Percentiles rank a stretch among this genome's conserved stretches.
Conservation (phyloP, 192 early-diverging fungal genomes). For the Linnemannia exigua region DNA sequence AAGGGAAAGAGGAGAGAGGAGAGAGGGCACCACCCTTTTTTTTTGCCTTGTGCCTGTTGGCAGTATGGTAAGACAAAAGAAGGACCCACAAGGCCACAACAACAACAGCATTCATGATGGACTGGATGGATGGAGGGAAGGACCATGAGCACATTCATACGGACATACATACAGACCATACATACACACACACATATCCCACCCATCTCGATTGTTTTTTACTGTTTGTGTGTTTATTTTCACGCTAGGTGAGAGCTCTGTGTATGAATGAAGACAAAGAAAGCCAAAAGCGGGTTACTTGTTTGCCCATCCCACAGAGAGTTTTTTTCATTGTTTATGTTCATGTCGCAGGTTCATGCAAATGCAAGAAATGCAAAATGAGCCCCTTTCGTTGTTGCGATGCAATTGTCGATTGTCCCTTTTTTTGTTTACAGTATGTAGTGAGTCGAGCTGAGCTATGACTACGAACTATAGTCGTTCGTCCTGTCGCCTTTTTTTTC, state of each 20-base stretch:
- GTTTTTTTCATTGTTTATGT: neutral
- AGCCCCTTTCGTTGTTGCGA: neutral
- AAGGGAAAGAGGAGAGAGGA: neutral
- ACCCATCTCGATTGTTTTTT: neutral
- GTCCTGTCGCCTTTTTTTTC: slow-evolving; percentile 7
- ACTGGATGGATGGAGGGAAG: neutral
- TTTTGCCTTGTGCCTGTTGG: neutral
- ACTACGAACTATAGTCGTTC: neutral
- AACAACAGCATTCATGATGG: neutral
- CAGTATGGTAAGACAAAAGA: slow-evolving; percentile 2
- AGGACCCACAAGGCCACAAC: neutral
- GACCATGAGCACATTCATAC: slow-evolving; percentile 1
- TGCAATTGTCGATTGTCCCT: slow-evolving; percentile 9
- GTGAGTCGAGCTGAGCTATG: neutral
- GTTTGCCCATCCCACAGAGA: neutral
- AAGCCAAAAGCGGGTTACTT: slow-evolving; percentile 10
- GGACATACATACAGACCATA: neutral
- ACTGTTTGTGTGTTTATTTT: too few relatives aligned
- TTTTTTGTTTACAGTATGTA: neutral
- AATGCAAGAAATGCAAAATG: slow-evolving; percentile 8
- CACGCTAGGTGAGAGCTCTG: neutral
- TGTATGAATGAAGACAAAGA: neutral
- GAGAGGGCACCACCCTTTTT: neutral
- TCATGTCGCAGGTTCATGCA: neutral
- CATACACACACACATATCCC: neutral